Base-by-base conservation (phyloP, 2,329 filamentous ascomycete genomes). In the Phaeosphaeriaceae sp. region DNA sequence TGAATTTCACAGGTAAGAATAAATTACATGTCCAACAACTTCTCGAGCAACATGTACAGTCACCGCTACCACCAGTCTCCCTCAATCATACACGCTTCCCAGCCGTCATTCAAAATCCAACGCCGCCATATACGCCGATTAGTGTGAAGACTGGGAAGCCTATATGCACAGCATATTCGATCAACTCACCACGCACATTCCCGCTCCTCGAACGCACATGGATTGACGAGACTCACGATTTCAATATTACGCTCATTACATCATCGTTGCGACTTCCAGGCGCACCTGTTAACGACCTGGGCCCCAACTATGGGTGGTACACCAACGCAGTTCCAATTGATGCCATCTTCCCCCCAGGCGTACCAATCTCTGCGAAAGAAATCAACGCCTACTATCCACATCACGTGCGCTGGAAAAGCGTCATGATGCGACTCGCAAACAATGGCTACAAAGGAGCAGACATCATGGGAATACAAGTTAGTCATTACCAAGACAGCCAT, bases 351-450 rank as follows among this genome's bases (percentile, higher is more conserved):
- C 67, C 67, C 17, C 64, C 66, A 0, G 64, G 64, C 1, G 40
- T 67, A 4, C 58, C 58, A 3, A 17, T 70, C 1, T 60, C 67
- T 1, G 58, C 54, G 0, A 66, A 64, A 11, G 64, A 70, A 41
- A 54, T 70, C 1, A 48, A 40, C 9, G 58, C 61, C 1, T 70
- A 56, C 54, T 70, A 68, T 26, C 66, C 67, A 0, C 64, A 69
- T 34, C 63, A 68, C 35, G 42, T 64, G 9, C 58, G 58, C 1
- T 60, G 56, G 57, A 57, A 51, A 42, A 54, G 48, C 4, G 47
- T 69, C 3, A 62, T 58, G 54, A n/a, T 63, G 2, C 60, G 67
- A 0, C 53, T 68, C 1, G 33, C 54, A 6, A 55, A 58, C 8
- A 68, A 67, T 18, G 46, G 53, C 8, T 68, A 61, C 30, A 48